Base-by-base conservation (phyloP, 192 early-diverging fungal species). In the Rhizophagus prolifer region DNA sequence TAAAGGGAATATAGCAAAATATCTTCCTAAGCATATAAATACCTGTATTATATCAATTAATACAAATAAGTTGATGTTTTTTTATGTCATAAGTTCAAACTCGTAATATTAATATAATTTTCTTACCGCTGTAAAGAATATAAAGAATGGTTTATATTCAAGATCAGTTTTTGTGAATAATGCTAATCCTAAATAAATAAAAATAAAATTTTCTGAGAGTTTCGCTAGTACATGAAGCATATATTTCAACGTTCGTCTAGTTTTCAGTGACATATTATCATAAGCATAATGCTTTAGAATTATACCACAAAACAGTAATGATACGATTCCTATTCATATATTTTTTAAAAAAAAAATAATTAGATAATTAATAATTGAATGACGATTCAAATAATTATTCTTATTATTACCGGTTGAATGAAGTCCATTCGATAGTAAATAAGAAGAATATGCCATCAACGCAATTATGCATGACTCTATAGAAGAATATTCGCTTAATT, bases 141-240 rank as follows among this genome's bases (percentile, higher is more conserved):
- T 92, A 78, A 95, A 95, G 25, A 93, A 80, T 14, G 92, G 92
- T 61, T 90, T 87, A 79, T 91, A 93, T 44, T 89, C 85, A 70
- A 90, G 79, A 67, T 95, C 92, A 38, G 83, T 78, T 23, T 91
- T 85, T 0, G 97, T 95, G 79, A 97, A 99, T 69, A 98, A 87
- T 44, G 95, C 93, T 62, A 99, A 86, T 12, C 96, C 97, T 41
- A 99, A 85, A 80, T 97, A 98, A 66, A 99, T 95, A 80, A 98
- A 99, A 77, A 97, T 92, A 82, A 99, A 99, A 75, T 97, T 98
- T 81, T 99, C 97, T 0, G 94, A 92, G 25, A 99, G 85, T 72
- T 96, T 94, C 1, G 94, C 90, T 36, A 99, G 83, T n/a, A 98
- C 92, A 36, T 94, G 90, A 85, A 98, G 97, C 85, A 98, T 87